These are phyloP conservation scores for Asterophora lycoperdoides DNA, from an alignment of 768 basidiomycete genomes.

Conservation along the genomic window DNA sequence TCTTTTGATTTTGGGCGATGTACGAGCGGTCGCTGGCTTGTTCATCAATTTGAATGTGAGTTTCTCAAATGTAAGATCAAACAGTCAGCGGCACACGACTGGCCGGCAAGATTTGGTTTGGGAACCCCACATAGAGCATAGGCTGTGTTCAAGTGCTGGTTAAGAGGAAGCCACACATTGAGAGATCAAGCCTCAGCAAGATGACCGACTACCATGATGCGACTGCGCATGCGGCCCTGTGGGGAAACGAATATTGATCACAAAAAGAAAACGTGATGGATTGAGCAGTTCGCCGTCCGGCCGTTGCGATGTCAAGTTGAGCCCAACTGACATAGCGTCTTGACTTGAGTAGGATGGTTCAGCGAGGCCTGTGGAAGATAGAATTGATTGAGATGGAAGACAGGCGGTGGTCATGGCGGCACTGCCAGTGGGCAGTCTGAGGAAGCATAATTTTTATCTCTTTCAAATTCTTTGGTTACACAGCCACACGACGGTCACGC, in stretches of 20 bases:
- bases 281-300: neutral
- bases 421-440: too few relatives aligned
- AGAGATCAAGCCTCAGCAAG: too few relatives aligned
- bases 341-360: neutral
- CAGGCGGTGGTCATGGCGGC: neutral
- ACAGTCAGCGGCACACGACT: too few relatives aligned
- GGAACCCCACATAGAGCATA: neutral
- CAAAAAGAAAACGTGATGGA: neutral
- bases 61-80: neutral
- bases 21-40: conserved; percentile 1
- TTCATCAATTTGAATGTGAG: conserved; percentile 8
- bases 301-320: neutral
- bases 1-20: neutral
- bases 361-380: neutral
- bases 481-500: conserved; percentile 19
- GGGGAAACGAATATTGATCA: neutral
- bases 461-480: conserved; percentile 12
- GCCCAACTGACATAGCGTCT: neutral
- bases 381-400: neutral
- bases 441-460: conserved; percentile 1
- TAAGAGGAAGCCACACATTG: too few relatives aligned
- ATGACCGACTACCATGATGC: neutral
- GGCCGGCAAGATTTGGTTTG: neutral
- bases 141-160: too few relatives aligned
- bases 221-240: neutral